Evolutionary conservation across 164 flowering plant genomes (phyloP).

Genomic region (Annona squamosa): DNA sequence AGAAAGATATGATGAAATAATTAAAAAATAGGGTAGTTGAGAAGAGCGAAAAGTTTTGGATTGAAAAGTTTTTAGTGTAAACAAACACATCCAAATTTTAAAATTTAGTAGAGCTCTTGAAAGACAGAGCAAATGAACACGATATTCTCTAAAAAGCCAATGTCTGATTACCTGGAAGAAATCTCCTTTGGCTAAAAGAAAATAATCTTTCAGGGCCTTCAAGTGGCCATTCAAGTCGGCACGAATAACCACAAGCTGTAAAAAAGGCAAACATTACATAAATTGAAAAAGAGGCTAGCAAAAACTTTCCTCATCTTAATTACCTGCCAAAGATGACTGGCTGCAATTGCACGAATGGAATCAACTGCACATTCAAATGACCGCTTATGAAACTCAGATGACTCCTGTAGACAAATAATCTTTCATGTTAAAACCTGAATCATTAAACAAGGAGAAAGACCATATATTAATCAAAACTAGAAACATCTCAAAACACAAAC

Average conservation of each 20-base stretch:
- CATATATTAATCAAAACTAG: constrained; percentile 1
- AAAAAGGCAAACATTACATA: constrained; percentile 16
- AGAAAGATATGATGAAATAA: too few species aligned
- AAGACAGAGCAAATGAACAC: too few species aligned
- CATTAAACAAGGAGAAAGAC: neutral
- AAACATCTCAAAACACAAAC: neutral
- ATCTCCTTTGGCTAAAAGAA: constrained; percentile 94
- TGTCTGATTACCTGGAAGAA: constrained; percentile 72
- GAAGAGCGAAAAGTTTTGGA: too few species aligned
- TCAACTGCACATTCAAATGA: constrained; percentile 81
- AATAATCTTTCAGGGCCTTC: constrained; percentile 93
- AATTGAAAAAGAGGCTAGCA: constrained; percentile 3
- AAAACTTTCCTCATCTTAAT: constrained; percentile 4
- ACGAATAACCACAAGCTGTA: constrained; percentile 96
- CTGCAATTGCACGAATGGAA: constrained; percentile 76
- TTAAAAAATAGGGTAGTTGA: too few species aligned
- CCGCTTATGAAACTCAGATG: constrained; percentile 93
- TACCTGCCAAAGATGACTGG: constrained; percentile 99
- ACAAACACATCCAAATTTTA: too few species aligned
- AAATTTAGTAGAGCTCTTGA: too few species aligned
- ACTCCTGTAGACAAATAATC: constrained; percentile 43
- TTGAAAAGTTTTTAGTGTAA: too few species aligned
- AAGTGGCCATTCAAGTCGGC: constrained; percentile 96
- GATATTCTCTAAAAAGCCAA: too few species aligned
- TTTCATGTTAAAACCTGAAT: neutral